Percentiles rank a stretch among this genome's conserved stretches.
Evolutionary conservation across 441 rosid species (phyloP).

Genomic region (Mallotus repandus): DNA sequence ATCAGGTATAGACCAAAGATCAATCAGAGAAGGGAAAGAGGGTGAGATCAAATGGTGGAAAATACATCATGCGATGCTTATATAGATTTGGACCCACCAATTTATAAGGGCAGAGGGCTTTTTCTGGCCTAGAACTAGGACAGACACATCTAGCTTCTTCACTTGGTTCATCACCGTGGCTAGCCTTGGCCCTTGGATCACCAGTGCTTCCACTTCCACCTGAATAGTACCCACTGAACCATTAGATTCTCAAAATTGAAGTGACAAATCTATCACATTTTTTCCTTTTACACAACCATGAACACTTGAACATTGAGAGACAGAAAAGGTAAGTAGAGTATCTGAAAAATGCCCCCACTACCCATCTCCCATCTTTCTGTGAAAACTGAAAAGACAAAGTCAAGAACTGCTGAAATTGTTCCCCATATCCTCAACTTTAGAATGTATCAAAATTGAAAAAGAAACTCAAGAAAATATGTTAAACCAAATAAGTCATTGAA

Average conservation of each 20-base stretch:
- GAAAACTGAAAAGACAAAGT: constrained; percentile 1
- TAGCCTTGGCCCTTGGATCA: constrained; percentile 80
- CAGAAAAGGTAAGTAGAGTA: neutral
- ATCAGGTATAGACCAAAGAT: neutral
- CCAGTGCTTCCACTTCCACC: constrained; percentile 91
- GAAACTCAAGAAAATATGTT: neutral
- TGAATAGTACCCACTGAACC: constrained; percentile 22
- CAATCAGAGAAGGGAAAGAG: neutral
- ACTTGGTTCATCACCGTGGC: constrained; percentile 82
- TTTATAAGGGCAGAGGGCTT: constrained; percentile 52
- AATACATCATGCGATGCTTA: neutral
- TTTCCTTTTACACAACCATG: too few relatives aligned
- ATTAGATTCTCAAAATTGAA: neutral
- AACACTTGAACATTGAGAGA: neutral
- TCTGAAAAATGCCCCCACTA: neutral
- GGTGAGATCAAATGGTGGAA: constrained; percentile 23
- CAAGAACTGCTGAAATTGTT: neutral
- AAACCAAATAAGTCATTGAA: neutral
- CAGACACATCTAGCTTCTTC: constrained; percentile 83
- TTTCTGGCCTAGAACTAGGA: constrained; percentile 83
- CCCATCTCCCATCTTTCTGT: neutral
- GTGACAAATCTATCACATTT: neutral
- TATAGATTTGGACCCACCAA: constrained; percentile 43
- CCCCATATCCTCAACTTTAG: neutral
- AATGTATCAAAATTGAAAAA: neutral